Percentiles rank a stretch among this genome's conserved stretches.
Evolutionary conservation across 2,329 filamentous ascomycete genomes (phyloP).

Genomic region (Beauveria sp.): DNA sequence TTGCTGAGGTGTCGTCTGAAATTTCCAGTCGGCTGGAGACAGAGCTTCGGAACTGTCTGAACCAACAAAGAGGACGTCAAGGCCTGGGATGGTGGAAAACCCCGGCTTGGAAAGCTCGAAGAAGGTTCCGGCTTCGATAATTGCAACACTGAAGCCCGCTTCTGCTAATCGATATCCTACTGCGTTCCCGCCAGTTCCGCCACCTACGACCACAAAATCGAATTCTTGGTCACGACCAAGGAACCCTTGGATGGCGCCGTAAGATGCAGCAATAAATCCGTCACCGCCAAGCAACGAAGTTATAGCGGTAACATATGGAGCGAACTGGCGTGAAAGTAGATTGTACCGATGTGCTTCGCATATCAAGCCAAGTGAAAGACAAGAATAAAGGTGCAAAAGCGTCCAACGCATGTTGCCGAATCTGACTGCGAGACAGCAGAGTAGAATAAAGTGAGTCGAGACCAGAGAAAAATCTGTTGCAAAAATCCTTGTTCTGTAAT

Average conservation of each 20-base stretch:
- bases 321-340: not conserved
- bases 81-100: slow-evolving; percentile 19
- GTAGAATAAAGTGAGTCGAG: not conserved
- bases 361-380: not conserved
- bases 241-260: not conserved
- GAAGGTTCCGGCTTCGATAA: slow-evolving; percentile 25
- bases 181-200: slow-evolving; percentile 23
- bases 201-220: slow-evolving; percentile 23
- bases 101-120: slow-evolving; percentile 24
- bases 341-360: not conserved
- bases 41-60: slow-evolving; percentile 15
- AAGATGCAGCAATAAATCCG: not conserved
- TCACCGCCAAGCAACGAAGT: not conserved
- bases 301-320: not conserved
- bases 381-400: not conserved
- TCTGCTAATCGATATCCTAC: slow-evolving; percentile 22
- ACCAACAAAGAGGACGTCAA: slow-evolving; percentile 18
- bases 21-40: slow-evolving; percentile 22
- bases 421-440: too few relatives aligned
- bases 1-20: slow-evolving; percentile 21
- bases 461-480: not conserved
- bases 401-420: not conserved
- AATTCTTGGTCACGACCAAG: not conserved
- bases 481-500: not conserved
- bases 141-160: slow-evolving; percentile 16